Evolutionary conservation across 331 rosid species (phyloP).

Genomic region (Quercus tomentella): DNA sequence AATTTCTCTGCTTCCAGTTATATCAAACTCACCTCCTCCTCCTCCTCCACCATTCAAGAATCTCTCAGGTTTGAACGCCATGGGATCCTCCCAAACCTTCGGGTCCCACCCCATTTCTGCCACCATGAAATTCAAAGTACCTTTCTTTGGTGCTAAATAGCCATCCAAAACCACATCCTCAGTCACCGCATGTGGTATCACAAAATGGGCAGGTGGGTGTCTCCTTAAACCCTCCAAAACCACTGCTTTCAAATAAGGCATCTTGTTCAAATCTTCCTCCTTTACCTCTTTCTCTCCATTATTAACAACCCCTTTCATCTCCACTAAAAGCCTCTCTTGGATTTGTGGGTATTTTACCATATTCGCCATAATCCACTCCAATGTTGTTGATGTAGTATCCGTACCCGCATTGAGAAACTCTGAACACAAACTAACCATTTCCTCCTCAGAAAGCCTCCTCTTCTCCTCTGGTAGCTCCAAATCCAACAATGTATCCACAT

Average conservation of each 20-base stretch:
- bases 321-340: slow-evolving; percentile 40
- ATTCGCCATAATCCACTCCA: slow-evolving; percentile 30
- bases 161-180: slow-evolving; percentile 49
- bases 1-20: slow-evolving; percentile 38
- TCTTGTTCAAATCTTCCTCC: slow-evolving; percentile 49
- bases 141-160: slow-evolving; percentile 41
- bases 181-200: slow-evolving; percentile 43
- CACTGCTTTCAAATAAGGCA: slow-evolving; percentile 58
- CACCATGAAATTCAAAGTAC: slow-evolving; percentile 44
- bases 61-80: slow-evolving; percentile 44
- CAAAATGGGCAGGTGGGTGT: slow-evolving; percentile 63
- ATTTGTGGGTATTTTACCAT: slow-evolving; percentile 46
- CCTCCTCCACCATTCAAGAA: slow-evolving; percentile 12
- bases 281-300: slow-evolving; percentile 22
- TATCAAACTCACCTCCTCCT: slow-evolving; percentile 8
- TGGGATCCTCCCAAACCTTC: slow-evolving; percentile 50
- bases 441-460: slow-evolving; percentile 39
- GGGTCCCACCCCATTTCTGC: slow-evolving; percentile 68
- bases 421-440: slow-evolving; percentile 19
- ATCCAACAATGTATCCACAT: slow-evolving; percentile 49
- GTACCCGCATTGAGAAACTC: no score
- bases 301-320: slow-evolving; percentile 21
- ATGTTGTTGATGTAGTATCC: no score
- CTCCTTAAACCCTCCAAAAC: slow-evolving; percentile 63
- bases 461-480: slow-evolving; percentile 44